Evolutionary conservation across 1,284 basidiomycete genomes (phyloP).

Genomic region (Leccinum colubrinum): DNA sequence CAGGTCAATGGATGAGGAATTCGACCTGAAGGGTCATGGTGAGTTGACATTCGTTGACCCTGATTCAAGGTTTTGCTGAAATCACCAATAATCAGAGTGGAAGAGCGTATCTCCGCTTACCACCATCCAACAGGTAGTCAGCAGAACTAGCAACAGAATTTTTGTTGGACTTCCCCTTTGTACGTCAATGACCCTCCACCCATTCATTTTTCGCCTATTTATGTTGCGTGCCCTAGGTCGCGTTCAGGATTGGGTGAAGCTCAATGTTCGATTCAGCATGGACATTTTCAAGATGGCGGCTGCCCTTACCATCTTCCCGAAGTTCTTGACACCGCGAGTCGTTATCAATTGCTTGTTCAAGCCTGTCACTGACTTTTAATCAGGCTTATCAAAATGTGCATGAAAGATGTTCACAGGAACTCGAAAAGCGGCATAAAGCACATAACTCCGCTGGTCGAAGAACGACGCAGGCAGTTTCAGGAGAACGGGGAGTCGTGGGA

Average conservation of each 20-base stretch:
- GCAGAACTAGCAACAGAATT: constrained; percentile 36
- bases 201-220: background rate
- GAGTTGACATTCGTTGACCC: background rate
- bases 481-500: constrained; percentile 35
- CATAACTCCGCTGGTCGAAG: constrained; percentile 35
- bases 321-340: constrained; percentile 38
- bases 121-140: constrained; percentile 27
- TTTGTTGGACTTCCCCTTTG: constrained; percentile 42
- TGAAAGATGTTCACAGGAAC: constrained; percentile 6
- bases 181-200: constrained; percentile 14
- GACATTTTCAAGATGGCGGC: constrained; percentile 32
- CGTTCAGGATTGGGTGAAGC: constrained; percentile 34
- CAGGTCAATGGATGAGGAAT: constrained; percentile 28
- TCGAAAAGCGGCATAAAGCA: constrained; percentile 23
- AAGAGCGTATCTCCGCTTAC: constrained; percentile 19
- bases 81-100: constrained; percentile 28
- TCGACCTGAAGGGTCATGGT: constrained; percentile 22
- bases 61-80: background rate
- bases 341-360: background rate
- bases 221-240: constrained; percentile 32
- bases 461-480: constrained; percentile 30
- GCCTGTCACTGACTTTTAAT: background rate
- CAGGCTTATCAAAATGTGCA: constrained; percentile 7
- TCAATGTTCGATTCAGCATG: constrained; percentile 36
- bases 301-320: constrained; percentile 37